Conservation (phyloP, 1,284 basidiomycete species). For the Ceratobasidium papillatum region DNA sequence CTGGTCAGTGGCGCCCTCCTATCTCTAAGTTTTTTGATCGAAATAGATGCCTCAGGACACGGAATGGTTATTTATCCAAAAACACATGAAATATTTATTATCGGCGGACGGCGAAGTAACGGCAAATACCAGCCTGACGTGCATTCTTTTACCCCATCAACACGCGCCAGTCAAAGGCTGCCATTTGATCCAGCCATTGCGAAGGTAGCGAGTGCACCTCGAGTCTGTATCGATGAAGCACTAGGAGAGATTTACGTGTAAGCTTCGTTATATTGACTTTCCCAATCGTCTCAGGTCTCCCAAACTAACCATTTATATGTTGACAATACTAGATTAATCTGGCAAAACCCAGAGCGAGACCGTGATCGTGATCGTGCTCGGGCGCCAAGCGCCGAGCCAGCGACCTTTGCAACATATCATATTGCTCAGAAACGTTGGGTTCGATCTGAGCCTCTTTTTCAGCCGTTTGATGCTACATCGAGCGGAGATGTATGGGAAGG, state of each 20-base stretch:
- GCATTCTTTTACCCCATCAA: slow-evolving; percentile 72
- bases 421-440: slow-evolving; percentile 36
- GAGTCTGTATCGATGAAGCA: slow-evolving; percentile 70
- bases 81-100: slow-evolving; percentile 68
- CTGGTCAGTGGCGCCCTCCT: slow-evolving; percentile 56
- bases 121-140: slow-evolving; percentile 70
- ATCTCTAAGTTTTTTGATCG: background rate
- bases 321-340: background rate
- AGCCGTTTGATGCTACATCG: background rate
- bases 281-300: background rate
- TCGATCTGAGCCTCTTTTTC: slow-evolving; percentile 13
- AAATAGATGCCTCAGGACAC: slow-evolving; percentile 60
- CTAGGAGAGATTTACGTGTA: slow-evolving; percentile 77
- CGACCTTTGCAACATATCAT: slow-evolving; percentile 42
- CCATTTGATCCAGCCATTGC: slow-evolving; percentile 65
- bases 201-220: slow-evolving; percentile 72
- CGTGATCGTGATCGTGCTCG: slow-evolving; percentile 9
- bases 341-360: slow-evolving; percentile 25
- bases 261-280: slow-evolving; percentile 50
- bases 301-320: background rate
- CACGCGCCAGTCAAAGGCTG: slow-evolving; percentile 66
- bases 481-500: slow-evolving; percentile 41
- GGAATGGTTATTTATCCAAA: slow-evolving; percentile 77
- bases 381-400: slow-evolving; percentile 3
- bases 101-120: slow-evolving; percentile 73